These are phyloP conservation scores for Collybia sordida DNA, from an alignment of 768 basidiomycete genomes.

Conservation along the genomic window DNA sequence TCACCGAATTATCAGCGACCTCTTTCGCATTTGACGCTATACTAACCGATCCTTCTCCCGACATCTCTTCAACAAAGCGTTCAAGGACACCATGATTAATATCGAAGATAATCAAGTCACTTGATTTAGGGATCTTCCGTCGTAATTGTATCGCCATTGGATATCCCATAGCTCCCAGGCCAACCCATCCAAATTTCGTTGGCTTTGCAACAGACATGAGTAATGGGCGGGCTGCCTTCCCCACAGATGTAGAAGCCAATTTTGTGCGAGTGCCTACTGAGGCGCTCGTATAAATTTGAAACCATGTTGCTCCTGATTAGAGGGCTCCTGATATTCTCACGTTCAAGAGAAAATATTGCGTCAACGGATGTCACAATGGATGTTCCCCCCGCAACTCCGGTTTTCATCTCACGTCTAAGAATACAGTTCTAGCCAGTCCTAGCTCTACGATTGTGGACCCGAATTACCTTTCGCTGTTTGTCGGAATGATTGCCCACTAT, in stretches of 20 bases:
- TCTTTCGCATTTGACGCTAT: slow-evolving; percentile 28
- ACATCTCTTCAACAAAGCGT: slow-evolving; percentile 23
- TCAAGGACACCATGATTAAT: slow-evolving; percentile 24
- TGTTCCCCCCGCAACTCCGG: too few species aligned
- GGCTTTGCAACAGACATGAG: slow-evolving; percentile 18
- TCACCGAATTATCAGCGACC: slow-evolving; percentile 35
- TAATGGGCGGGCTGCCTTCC: neutral
- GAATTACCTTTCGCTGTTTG: neutral
- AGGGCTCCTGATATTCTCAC: too few species aligned
- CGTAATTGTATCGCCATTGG: slow-evolving; percentile 40
- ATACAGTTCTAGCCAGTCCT: too few species aligned
- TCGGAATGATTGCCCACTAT: neutral
- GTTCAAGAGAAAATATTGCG: too few species aligned
- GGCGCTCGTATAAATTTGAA: neutral
- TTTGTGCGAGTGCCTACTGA: neutral
- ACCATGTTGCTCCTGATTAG: too few species aligned
- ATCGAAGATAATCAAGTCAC: slow-evolving; percentile 33
- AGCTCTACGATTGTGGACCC: too few species aligned
- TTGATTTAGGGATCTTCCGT: slow-evolving; percentile 24
- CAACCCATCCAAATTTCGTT: slow-evolving; percentile 35
- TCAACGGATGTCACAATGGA: too few species aligned
- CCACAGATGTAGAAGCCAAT: neutral
- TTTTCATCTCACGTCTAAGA: too few species aligned
- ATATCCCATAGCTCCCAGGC: slow-evolving; percentile 43
- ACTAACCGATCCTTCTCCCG: slow-evolving; percentile 13